A percentile compares a stretch with the other conserved stretches of the same genome.
Conservation (phyloP, 306 rosid genomes). For the Cucumis cinereus region DNA sequence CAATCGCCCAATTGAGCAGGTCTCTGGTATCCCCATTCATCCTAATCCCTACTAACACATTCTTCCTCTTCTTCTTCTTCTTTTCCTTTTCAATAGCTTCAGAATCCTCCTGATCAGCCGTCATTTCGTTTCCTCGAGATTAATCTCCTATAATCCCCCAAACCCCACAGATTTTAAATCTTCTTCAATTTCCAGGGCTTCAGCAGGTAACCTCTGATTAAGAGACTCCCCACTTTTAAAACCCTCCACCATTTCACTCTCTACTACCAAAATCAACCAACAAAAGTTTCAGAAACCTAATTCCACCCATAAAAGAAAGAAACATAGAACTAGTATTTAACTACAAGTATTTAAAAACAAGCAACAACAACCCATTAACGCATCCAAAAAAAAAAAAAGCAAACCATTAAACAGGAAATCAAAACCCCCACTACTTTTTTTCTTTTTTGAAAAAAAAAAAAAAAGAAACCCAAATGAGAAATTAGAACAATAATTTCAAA, state of each 20-base stretch:
- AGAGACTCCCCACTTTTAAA: constrained; percentile 13
- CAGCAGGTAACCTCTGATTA: constrained; percentile 8
- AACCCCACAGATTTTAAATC: constrained; percentile 6
- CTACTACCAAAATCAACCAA: constrained; percentile 28
- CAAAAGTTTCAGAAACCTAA: constrained; percentile 1
- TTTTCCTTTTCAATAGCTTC: constrained; percentile 10
- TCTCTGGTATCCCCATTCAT: constrained; percentile 49
- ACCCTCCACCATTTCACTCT: constrained; percentile 19
- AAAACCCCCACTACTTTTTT: not conserved
- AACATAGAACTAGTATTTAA: not conserved
- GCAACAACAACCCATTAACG: not conserved
- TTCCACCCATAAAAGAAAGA: constrained; percentile 6
- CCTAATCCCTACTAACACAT: constrained; percentile 64
- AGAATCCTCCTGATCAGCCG: constrained; percentile 13
- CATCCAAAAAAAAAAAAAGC: constrained; percentile 20
- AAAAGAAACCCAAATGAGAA: not conserved
- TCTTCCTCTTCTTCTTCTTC: constrained; percentile 23
- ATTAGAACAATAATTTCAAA: not conserved
- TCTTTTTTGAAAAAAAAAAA: not conserved
- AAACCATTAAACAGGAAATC: not conserved
- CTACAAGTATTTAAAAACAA: constrained; percentile 14
- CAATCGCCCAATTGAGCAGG: constrained; percentile 76
- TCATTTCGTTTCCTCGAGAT: constrained; percentile 33
- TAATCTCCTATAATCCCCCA: not conserved
- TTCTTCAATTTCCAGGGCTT: constrained; percentile 11